Evolutionary conservation across 345 rosid species (phyloP).

Genomic region (Balakata baccata): DNA sequence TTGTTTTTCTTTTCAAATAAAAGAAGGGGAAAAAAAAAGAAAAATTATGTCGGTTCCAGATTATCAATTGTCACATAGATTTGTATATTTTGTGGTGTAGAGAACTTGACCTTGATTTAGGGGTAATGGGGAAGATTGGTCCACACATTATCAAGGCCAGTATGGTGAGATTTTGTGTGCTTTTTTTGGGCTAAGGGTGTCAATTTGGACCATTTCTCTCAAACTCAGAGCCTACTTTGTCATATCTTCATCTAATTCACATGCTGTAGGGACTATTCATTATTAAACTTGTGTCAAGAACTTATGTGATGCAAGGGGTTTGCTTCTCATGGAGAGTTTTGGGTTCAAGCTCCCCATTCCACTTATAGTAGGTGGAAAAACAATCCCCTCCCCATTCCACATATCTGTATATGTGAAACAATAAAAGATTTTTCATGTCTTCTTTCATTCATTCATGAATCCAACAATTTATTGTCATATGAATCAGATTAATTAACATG

Average conservation of each 20-base stretch:
- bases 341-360: too few species aligned
- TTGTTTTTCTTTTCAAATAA: too few species aligned
- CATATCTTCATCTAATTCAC: background rate
- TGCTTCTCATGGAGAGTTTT: too few species aligned
- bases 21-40: too few species aligned
- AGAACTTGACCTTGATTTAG: background rate
- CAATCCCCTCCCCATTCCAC: too few species aligned
- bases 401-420: too few species aligned
- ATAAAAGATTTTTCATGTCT: too few species aligned
- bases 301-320: too few species aligned
- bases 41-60: background rate
- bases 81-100: background rate
- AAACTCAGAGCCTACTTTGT: background rate
- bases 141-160: background rate
- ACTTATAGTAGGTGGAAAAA: too few species aligned
- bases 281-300: background rate
- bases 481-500: too few species aligned
- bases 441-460: too few species aligned
- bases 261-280: background rate
- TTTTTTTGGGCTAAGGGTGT: background rate
- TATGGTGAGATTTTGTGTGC: background rate
- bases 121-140: background rate
- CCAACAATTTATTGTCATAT: too few species aligned
- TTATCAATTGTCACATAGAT: background rate
- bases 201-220: background rate